Evolutionary conservation across 305 asterid species (phyloP).

Genomic region (Ilex paraguariensis): DNA sequence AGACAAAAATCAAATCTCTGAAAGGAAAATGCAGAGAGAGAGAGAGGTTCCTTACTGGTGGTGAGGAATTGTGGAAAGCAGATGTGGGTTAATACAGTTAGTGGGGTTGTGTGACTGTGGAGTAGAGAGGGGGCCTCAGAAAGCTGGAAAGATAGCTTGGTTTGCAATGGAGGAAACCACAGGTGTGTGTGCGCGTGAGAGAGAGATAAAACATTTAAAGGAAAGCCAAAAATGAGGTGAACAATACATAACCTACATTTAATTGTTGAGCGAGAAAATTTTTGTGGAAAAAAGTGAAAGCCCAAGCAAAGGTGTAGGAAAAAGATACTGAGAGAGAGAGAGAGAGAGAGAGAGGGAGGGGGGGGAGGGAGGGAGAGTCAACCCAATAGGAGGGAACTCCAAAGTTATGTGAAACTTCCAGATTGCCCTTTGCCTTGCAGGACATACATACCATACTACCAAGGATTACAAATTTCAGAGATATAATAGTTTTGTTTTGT

Average conservation of each 20-base stretch:
- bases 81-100: constrained; percentile 17
- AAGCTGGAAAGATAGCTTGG: constrained; percentile 60
- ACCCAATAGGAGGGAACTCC: too few relatives aligned
- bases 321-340: constrained; percentile 1
- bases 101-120: constrained; percentile 40
- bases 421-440: too few relatives aligned
- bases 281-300: constrained; percentile 19
- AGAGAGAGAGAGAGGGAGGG: constrained; percentile 8
- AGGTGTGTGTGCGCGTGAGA: constrained; percentile 10
- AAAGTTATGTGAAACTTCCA: too few relatives aligned
- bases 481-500: too few relatives aligned
- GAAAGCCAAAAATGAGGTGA: constrained; percentile 25
- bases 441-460: too few relatives aligned
- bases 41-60: background rate
- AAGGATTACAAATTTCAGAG: too few relatives aligned
- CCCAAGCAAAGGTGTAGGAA: constrained; percentile 15
- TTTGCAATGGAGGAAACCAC: constrained; percentile 70
- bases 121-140: constrained; percentile 35
- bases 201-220: constrained; percentile 28
- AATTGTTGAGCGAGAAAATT: constrained; percentile 26
- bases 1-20: constrained; percentile 51
- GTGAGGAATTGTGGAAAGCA: constrained; percentile 9
- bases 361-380: background rate
- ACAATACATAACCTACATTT: constrained; percentile 31
- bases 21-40: background rate